Evolutionary conservation across 106 monocot species (phyloP), one percentile per base, ranked within the genome.

Genomic region (Phalaenopsis equestris): DNA sequence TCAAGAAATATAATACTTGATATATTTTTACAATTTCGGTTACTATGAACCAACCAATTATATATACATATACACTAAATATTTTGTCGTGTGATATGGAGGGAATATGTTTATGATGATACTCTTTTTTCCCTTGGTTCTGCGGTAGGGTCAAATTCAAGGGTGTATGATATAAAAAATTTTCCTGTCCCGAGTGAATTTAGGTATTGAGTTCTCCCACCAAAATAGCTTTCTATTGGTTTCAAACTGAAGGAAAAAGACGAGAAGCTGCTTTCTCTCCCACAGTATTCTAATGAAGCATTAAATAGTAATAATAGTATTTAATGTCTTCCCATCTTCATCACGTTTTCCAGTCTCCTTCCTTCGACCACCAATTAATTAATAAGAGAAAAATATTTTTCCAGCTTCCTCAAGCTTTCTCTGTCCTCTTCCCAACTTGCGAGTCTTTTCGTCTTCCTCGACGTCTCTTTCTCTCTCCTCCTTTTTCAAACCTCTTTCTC

Each of bases 401-500:
- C 10, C 19, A 8, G 1, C 61, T n/a, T n/a, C 10, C 14, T 12
- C 56, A 17, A 56, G 56, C 23, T n/a, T 61, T 61, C n/a, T 18
- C 21, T 61, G 61, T 21, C 21, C 61, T 61, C n/a, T 61, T 61
- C 21, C 61, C 61, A 61, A 61, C 21, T 61, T 61, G 61, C 61
- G 21, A 8, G 61, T 61, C 61, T 61, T 61, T 61, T 61, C 61
- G 6, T 61, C 21, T 21, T n/a, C 21, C 61, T 21, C 18, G 12
- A 52, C 52, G 52, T 52, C 52, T 52, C 52, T 52, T 21, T 21
- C 21, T 61, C 61, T 61, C 61, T 61, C 61, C 61, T 61, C 61
- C 61, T 61, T 61, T 61, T 61, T 61, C 61, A 61, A 52, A 61
- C 61, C 21, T 18, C 61, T 61, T 61, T 61, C 61, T n/a, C 21